Evolutionary conservation across 2,329 filamentous ascomycete species (phyloP).

Genomic region (Verticillium nonalfalfae): DNA sequence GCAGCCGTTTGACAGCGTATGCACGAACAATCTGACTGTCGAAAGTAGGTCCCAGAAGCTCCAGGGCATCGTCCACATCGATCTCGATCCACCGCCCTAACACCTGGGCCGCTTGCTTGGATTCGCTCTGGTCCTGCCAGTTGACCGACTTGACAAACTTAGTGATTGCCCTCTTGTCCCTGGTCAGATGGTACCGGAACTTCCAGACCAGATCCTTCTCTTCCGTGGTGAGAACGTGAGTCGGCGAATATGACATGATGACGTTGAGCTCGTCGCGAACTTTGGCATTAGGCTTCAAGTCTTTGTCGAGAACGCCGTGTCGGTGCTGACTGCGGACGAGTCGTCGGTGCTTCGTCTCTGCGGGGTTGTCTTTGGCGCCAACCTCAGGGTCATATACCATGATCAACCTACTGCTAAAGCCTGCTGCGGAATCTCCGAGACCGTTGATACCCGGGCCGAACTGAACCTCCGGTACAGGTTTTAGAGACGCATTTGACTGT

Average conservation of each 20-base stretch:
- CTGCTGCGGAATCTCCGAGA: conserved; percentile 43
- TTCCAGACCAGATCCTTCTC: conserved; percentile 98
- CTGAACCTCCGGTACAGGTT: conserved; percentile 81
- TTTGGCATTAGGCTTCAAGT: conserved; percentile 93
- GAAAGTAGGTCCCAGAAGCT: conserved; percentile 87
- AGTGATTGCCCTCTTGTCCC: conserved; percentile 86
- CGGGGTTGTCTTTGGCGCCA: conserved; percentile 83
- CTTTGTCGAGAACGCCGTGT: conserved; percentile 89
- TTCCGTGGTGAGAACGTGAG: conserved; percentile 78
- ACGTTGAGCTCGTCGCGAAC: conserved; percentile 88
- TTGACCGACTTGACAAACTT: conserved; percentile 98
- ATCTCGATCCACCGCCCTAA: conserved; percentile 94
- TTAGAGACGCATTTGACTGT: conserved; percentile 63
- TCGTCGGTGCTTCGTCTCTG: conserved; percentile 88
- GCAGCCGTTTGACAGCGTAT: conserved; percentile 86
- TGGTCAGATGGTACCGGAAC: conserved; percentile 87
- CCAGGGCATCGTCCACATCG: conserved; percentile 91
- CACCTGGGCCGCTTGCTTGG: conserved; percentile 82
- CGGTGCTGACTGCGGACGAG: conserved; percentile 85
- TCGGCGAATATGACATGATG: conserved; percentile 89
- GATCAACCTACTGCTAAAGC: conserved; percentile 57
- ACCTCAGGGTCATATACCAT: conserved; percentile 92
- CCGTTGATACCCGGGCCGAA: conserved; percentile 85
- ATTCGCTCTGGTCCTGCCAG: conserved; percentile 81
- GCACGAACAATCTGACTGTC: conserved; percentile 82